Evolutionary conservation across 2,329 filamentous ascomycete species (phyloP).

Genomic region (Bipolaris zeicola): DNA sequence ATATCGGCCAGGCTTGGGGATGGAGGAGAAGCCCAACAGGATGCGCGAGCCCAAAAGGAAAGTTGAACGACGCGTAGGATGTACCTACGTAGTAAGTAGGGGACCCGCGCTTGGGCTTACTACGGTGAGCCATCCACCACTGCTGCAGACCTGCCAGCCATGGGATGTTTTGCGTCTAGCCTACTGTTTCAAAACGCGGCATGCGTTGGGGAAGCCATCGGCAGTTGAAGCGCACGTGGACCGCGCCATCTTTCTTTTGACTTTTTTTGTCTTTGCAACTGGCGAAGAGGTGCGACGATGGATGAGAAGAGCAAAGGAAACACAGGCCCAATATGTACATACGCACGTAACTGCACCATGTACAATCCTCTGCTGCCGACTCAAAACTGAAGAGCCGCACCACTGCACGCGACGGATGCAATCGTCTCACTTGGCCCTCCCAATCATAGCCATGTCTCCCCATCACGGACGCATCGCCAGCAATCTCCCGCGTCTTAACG

Average conservation of each 20-base stretch:
- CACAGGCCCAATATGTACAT: neutral
- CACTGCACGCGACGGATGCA: slow-evolving; percentile 7
- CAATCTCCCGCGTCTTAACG: slow-evolving; percentile 26
- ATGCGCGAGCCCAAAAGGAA: slow-evolving; percentile 9
- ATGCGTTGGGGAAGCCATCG: neutral
- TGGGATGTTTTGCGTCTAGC: slow-evolving; percentile 23
- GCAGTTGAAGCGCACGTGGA: neutral
- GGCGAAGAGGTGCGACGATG: no score
- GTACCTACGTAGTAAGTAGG: no score
- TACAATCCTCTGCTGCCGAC: neutral
- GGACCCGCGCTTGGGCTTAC: slow-evolving; percentile 12
- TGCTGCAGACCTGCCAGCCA: neutral
- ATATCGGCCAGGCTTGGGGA: slow-evolving; percentile 5
- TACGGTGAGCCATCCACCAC: neutral
- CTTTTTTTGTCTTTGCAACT: neutral
- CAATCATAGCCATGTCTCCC: neutral
- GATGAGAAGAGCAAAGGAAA: neutral
- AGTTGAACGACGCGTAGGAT: slow-evolving; percentile 1
- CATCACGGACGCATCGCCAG: slow-evolving; percentile 6
- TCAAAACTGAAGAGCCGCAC: slow-evolving; percentile 3
- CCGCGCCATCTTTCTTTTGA: neutral
- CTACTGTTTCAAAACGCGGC: slow-evolving; percentile 17
- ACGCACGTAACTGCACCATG: neutral
- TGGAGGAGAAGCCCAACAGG: slow-evolving; percentile 8
- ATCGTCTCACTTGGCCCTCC: slow-evolving; percentile 5